Base-by-base conservation (phyloP, 2,329 filamentous ascomycete genomes). In the Ophiocordyceps robertsii region DNA sequence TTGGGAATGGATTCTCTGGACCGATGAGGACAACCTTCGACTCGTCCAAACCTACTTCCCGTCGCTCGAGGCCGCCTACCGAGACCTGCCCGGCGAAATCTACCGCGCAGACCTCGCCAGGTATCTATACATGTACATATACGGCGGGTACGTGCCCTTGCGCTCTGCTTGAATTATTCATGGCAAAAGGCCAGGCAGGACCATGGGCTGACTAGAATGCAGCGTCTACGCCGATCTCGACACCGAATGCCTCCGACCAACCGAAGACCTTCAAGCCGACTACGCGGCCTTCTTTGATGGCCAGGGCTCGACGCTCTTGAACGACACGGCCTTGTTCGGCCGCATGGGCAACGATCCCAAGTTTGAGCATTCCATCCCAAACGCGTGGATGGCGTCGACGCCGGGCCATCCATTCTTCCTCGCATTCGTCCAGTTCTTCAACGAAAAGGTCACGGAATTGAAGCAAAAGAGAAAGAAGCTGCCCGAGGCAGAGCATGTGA, bases 1-100 rank as follows among this genome's bases (percentile, higher is more conserved):
- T 39, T 62, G 58, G 52, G 57, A 62, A 44, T 62, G 56, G 53
- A 58, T 62, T 21, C 44, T 62, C 13, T 62, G 58, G 58, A 61
- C 60, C 4, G 58, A 62, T 39, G 52, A 59, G 32, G 58, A 62
- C 40, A 62, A 62, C 45, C 49, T 57, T 33, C 47, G 48, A n/a
- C 48, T 62, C 32, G 57, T 61, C 11, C 43, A 51, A 36, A 53
- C 43, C 40, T 50, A 56, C 41, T 59, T 59, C 41, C 57, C 60
- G 0, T 59, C 52, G 56, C 46, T 61, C 33, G 43, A 54, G 37
- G 46, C 53, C 11, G 51, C 51, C 19, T 61, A 56, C 37, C 46
- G 52, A n/a, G 49, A 41, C 8, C 47, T 61, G 17, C 53, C 53
- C 2, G 52, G 55, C 14, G 51, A 53, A 6, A 61, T 62, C 31